Evolutionary conservation across 305 asterid species (phyloP).

Genomic region (Solanum aculeatissimum): DNA sequence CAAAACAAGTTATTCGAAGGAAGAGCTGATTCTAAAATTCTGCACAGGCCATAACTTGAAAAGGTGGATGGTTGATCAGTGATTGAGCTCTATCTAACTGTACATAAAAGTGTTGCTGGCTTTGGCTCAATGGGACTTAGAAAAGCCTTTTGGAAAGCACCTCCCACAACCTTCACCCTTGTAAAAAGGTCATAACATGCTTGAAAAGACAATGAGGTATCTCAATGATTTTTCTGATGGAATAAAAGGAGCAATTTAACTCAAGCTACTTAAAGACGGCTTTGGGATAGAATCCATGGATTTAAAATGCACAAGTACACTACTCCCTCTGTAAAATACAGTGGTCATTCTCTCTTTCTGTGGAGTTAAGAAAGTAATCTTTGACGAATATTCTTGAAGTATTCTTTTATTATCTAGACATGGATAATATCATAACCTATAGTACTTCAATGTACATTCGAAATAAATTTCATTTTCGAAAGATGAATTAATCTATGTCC

Average conservation of each 20-base stretch:
- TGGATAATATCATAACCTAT: background rate
- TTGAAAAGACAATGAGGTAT: background rate
- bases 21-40: background rate
- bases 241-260: background rate
- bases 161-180: background rate
- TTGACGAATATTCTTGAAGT: background rate
- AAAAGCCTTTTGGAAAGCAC: background rate
- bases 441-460: background rate
- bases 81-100: background rate
- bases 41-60: background rate
- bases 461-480: background rate
- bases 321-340: background rate
- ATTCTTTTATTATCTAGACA: background rate
- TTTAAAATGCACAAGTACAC: background rate
- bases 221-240: background rate
- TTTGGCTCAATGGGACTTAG: background rate
- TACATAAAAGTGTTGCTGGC: background rate
- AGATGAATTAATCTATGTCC: background rate
- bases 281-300: background rate
- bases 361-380: background rate
- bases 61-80: background rate
- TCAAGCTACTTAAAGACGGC: background rate
- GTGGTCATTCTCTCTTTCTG: background rate
- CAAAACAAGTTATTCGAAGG: background rate
- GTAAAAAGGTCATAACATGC: background rate